A percentile compares a stretch with the other conserved stretches of the same genome.
Evolutionary conservation across 1,139 yeast species (phyloP).

Genomic region (Suhomyces taliae): DNA sequence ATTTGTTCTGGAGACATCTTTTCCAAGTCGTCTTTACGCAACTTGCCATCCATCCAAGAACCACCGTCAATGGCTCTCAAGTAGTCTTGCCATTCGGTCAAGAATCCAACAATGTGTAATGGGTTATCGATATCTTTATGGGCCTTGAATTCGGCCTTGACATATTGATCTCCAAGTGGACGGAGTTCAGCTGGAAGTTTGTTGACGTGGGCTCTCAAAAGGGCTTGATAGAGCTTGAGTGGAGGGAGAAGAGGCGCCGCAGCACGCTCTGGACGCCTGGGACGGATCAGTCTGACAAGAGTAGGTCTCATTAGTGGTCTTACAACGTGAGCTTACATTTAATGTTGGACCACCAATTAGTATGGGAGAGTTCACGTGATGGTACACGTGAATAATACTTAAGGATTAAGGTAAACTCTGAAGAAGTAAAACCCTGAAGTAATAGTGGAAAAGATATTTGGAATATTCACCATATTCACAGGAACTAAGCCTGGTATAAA

Average conservation of each 20-base stretch:
- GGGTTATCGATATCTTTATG: constrained; percentile 86
- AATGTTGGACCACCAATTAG: too few relatives aligned
- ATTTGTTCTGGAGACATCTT: constrained; percentile 92
- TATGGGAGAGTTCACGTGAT: not conserved
- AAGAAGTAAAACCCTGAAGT: too few relatives aligned
- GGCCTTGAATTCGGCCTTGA: constrained; percentile 85
- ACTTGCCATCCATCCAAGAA: constrained; percentile 69
- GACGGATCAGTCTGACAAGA: constrained; percentile 45
- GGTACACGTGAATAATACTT: too few relatives aligned
- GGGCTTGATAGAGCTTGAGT: constrained; percentile 66
- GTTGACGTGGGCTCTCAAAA: constrained; percentile 74
- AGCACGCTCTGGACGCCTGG: constrained; percentile 58
- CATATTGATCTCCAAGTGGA: constrained; percentile 84
- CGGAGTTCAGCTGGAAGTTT: constrained; percentile 67
- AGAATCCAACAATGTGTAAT: constrained; percentile 86
- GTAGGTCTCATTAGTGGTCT: constrained; percentile 49
- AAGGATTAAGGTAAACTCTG: too few relatives aligned
- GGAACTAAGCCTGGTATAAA: too few relatives aligned
- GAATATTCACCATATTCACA: too few relatives aligned
- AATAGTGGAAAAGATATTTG: too few relatives aligned
- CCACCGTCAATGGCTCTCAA: constrained; percentile 71
- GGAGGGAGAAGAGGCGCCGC: constrained; percentile 78
- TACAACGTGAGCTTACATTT: not conserved
- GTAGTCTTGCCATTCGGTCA: constrained; percentile 94
- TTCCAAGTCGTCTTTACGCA: constrained; percentile 65